Base-by-base conservation (phyloP, 495 filamentous ascomycete genomes). In the Aspergillus campestris region DNA sequence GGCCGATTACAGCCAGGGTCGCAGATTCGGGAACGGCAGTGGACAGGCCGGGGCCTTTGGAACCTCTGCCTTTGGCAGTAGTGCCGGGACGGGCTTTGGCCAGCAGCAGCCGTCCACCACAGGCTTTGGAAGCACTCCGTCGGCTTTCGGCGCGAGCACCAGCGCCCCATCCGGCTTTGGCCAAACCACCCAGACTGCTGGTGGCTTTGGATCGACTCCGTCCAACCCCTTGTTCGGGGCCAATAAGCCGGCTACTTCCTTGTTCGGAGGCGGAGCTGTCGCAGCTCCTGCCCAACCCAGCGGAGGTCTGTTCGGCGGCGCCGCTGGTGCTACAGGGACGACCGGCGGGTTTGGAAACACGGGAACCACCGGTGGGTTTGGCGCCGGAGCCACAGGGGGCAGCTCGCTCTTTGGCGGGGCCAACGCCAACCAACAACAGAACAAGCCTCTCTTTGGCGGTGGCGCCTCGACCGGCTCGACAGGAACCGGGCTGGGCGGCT, bases 31-130 rank as follows among this genome's bases (percentile, higher is more conserved):
- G 7, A 91, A 87, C 52, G 73, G 77, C 14, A 86, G 85, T 45
- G 87, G 87, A 40, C 83, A 87, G 58, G 77, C 83, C 34, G 88
- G 87, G 30, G 86, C 83, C 5, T 98, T 98, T 58, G 92, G 92
- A 6, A 52, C 66, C 3, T 65, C 70, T 34, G 66, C 64, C 30
- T 73, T 71, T 39, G 63, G 66, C 13, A 53, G 18, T 24, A 24
- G 55, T 0, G 50, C 57, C 24, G 53, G 57, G 34, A 56, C 58
- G 44, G 62, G 62, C 7, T 75, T 77, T 50, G 74, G 72, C 13
- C 43, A 53, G 40, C 57, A 60, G 31, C 58, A 55, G 35, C 51
- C 62, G 44, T 61, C 61, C 33, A 42, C 48, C 29, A 61, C 71
- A 13, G 69, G 75, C 30, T 84, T 84, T 48, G 76, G 78, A 40